Evolutionary conservation across 2,329 filamentous ascomycete species (phyloP).

Genomic region (Cladobotryum protrusum): DNA sequence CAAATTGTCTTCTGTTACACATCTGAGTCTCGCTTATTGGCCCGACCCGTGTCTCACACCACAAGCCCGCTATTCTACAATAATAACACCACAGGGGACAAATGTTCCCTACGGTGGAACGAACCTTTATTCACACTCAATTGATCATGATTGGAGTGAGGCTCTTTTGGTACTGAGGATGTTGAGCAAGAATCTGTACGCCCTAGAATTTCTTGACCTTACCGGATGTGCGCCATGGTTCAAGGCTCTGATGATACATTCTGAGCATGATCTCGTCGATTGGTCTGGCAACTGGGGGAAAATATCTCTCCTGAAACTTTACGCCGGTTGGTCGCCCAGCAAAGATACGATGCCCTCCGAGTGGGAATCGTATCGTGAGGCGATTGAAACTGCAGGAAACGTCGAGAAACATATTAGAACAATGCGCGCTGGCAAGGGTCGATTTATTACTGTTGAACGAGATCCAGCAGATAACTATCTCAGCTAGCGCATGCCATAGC

Average conservation of each 20-base stretch:
- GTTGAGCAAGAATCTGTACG: slow-evolving; percentile 49
- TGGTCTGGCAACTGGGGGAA: slow-evolving; percentile 51
- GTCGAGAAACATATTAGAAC: slow-evolving; percentile 44
- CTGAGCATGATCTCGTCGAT: slow-evolving; percentile 44
- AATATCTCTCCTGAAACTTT: slow-evolving; percentile 39
- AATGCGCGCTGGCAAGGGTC: slow-evolving; percentile 42
- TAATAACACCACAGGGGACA: slow-evolving; percentile 38
- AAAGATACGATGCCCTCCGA: slow-evolving; percentile 30
- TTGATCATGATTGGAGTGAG: slow-evolving; percentile 56
- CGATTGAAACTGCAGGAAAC: slow-evolving; percentile 31
- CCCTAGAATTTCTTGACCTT: slow-evolving; percentile 55
- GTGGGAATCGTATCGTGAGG: slow-evolving; percentile 27
- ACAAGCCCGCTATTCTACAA: slow-evolving; percentile 42
- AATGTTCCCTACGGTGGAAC: slow-evolving; percentile 49
- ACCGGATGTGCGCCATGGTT: slow-evolving; percentile 54
- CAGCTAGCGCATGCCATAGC: background rate
- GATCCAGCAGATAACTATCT: slow-evolving; percentile 22
- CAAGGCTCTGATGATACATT: slow-evolving; percentile 37
- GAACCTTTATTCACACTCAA: slow-evolving; percentile 49
- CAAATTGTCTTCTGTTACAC: slow-evolving; percentile 49
- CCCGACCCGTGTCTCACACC: slow-evolving; percentile 53
- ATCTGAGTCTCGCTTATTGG: slow-evolving; percentile 57
- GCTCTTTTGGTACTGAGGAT: slow-evolving; percentile 49
- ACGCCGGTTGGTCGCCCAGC: slow-evolving; percentile 35
- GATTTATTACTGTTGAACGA: slow-evolving; percentile 43